Evolutionary conservation across 2,329 filamentous ascomycete genomes (phyloP), one percentile per base, ranked within the genome.

Genomic region (Ilyonectria destructans): DNA sequence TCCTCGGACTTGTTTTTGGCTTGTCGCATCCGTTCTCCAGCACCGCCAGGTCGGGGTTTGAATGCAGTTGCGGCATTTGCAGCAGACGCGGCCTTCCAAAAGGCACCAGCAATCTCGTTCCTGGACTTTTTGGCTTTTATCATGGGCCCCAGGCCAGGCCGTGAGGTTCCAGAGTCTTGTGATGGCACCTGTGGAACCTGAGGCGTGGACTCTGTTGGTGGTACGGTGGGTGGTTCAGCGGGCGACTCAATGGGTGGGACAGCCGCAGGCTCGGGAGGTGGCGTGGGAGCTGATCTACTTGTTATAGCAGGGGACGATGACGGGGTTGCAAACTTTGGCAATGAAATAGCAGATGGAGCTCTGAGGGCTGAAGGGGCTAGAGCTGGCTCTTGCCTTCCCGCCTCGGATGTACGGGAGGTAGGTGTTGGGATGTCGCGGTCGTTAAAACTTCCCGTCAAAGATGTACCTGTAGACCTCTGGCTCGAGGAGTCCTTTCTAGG

Each of bases 41-140:
- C 95, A 71, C 95, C 96, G 65, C 96, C 96, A 37, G 92, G 91
- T 65, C 96, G 90, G 21, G 96, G 96, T 77, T 96, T 97, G 83
- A 98, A 98, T 9, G 82, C 82, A 13, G 76, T 77, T 1, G 87
- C 87, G 43, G 80, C 86, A 55, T 80, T 91, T 13, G 80, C 80
- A 43, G 81, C 85, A 54, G 80, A 91, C 4, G 80, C 80, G 26
- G 94, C 94, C 80, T 94, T 97, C 82, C 93, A 93, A 69, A 98
- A 89, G 6, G 89, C 87, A 40, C 89, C 91, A 21, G 93, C 93
- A 74, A 96, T 86, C 64, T 96, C 91, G n/a, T 86, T 87, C 69
- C 88, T 90, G 1, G 90, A 91, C 69, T 88, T 89, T 77, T 93
- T 94, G 70, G 92, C 90, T 81, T 94, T 96, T 75, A 98, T 92